A percentile compares a stretch with the other conserved stretches of the same genome.
Evolutionary conservation across 1,284 basidiomycete species (phyloP).

Genomic region (Ganoderma meredithae): DNA sequence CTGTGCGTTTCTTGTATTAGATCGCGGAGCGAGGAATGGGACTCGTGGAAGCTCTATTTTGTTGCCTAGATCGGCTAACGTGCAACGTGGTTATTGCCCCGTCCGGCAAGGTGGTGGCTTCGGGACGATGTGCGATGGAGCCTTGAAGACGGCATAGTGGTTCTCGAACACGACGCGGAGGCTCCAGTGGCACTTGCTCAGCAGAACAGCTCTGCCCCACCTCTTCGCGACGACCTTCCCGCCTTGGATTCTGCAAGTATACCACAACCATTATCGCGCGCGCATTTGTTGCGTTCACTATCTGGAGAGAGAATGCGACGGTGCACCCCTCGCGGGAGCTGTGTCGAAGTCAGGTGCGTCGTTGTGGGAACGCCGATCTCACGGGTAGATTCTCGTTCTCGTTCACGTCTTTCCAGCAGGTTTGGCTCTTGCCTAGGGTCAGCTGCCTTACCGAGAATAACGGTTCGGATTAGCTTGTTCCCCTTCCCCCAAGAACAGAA

Average conservation of each 20-base stretch:
- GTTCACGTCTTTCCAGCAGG: constrained; percentile 11
- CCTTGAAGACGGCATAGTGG: neutral
- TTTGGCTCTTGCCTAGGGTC: constrained; percentile 10
- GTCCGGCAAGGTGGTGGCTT: constrained; percentile 6
- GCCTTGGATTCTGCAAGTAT: neutral
- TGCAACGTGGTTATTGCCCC: constrained; percentile 1
- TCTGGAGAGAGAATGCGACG: neutral
- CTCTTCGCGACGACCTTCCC: neutral
- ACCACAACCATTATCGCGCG: neutral
- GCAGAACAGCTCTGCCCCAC: neutral
- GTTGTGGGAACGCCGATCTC: constrained; percentile 16
- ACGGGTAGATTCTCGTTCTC: constrained; percentile 14
- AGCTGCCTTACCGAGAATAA: constrained; percentile 9
- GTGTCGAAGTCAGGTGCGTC: constrained; percentile 19
- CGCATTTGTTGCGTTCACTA: neutral
- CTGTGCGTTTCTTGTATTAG: constrained; percentile 27
- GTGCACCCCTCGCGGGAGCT: neutral
- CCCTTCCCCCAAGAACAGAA: neutral
- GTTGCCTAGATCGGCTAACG: neutral
- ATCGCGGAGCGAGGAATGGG: constrained; percentile 16
- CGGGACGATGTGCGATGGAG: constrained; percentile 12
- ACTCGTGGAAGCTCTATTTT: constrained; percentile 7
- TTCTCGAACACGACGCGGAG: neutral
- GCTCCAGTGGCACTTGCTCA: neutral
- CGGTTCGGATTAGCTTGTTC: constrained; percentile 2